These are phyloP conservation scores for Trametes punicea DNA, from an alignment of 768 basidiomycete genomes.

Conservation along the genomic window DNA sequence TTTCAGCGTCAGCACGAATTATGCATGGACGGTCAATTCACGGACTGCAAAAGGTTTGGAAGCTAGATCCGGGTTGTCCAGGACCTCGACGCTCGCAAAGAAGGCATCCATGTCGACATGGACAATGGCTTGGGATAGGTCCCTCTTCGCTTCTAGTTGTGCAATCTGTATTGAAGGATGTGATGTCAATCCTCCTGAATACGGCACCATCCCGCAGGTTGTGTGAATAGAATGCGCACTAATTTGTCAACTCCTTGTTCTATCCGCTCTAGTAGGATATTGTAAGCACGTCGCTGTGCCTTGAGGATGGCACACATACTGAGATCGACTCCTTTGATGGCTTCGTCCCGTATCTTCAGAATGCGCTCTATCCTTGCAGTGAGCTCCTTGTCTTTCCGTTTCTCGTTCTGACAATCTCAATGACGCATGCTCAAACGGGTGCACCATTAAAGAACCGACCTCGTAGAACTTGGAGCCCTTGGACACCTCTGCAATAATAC, in stretches of 20 bases:
- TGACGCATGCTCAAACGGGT: not conserved
- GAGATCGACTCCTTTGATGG: constrained; percentile 49
- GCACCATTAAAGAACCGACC: constrained; percentile 36
- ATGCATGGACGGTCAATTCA: not conserved
- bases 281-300: not conserved
- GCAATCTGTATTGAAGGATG: constrained; percentile 43
- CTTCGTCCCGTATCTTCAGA: constrained; percentile 59
- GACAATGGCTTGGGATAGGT: constrained; percentile 81
- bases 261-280: constrained; percentile 43
- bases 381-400: constrained; percentile 82
- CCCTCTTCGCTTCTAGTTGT: constrained; percentile 71
- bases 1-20: not conserved
- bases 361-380: constrained; percentile 73
- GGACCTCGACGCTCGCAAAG: constrained; percentile 75
- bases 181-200: not conserved
- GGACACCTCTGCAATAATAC: constrained; percentile 84
- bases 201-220: too few relatives aligned
- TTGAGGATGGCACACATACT: constrained; percentile 37
- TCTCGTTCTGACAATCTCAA: constrained; percentile 63
- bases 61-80: constrained; percentile 57
- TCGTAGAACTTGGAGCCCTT: constrained; percentile 94
- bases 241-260: constrained; percentile 67
- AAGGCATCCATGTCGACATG: constrained; percentile 98
- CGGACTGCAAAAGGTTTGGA: constrained; percentile 74
- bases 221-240: constrained; percentile 40